These are phyloP conservation scores for Cladorrhinum sp. DNA, from an alignment of 2,329 filamentous ascomycete species.

Conservation along the genomic window DNA sequence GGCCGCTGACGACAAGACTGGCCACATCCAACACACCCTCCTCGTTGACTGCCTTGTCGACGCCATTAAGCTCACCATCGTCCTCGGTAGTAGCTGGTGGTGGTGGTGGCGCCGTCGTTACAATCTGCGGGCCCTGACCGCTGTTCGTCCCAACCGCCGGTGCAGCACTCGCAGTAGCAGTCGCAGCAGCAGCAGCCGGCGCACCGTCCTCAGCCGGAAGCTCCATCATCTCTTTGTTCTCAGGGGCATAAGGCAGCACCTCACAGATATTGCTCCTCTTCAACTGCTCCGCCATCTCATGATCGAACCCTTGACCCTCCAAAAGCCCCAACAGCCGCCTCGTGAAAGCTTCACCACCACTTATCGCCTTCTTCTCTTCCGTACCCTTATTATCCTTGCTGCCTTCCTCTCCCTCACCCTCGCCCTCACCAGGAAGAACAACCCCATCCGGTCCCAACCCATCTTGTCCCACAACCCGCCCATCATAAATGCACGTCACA, in stretches of 20 bases:
- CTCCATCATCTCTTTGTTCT: slow-evolving; percentile 46
- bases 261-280: slow-evolving; percentile 67
- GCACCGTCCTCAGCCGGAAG: slow-evolving; percentile 41
- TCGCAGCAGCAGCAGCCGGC: slow-evolving; percentile 23
- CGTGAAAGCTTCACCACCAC: slow-evolving; percentile 87
- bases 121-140: slow-evolving; percentile 36
- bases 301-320: slow-evolving; percentile 52
- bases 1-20: slow-evolving; percentile 77
- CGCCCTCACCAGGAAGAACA: slow-evolving; percentile 29
- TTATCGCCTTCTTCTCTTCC: slow-evolving; percentile 42
- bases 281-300: slow-evolving; percentile 68
- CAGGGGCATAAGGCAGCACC: slow-evolving; percentile 56
- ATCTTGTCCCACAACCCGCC: slow-evolving; percentile 66
- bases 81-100: slow-evolving; percentile 22
- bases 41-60: slow-evolving; percentile 45
- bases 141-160: neutral
- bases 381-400: slow-evolving; percentile 34
- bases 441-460: slow-evolving; percentile 57
- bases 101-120: slow-evolving; percentile 28
- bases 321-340: slow-evolving; percentile 67
- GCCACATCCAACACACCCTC: slow-evolving; percentile 81
- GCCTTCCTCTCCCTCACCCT: slow-evolving; percentile 5
- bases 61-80: slow-evolving; percentile 38
- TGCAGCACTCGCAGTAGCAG: slow-evolving; percentile 21
- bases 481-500: slow-evolving; percentile 85